These are phyloP conservation scores for Agrocybe pediades DNA, from an alignment of 768 basidiomycete species.

Conservation along the genomic window DNA sequence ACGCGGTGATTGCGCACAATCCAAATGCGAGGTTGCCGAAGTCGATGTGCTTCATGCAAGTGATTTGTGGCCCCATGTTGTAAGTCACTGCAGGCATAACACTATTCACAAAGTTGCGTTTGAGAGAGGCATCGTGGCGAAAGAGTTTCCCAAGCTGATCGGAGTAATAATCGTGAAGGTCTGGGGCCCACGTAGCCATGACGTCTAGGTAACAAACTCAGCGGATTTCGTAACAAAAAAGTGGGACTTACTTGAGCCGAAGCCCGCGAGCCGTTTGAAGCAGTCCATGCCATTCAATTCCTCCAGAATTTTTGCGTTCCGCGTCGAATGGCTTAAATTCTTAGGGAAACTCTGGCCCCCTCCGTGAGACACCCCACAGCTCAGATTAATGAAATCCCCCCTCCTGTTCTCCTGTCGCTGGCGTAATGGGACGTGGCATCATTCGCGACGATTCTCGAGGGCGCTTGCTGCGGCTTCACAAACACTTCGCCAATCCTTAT, in stretches of 20 bases:
- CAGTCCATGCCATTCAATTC: neutral
- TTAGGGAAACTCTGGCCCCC: conserved; percentile 9
- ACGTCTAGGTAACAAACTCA: neutral
- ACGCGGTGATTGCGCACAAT: conserved; percentile 3
- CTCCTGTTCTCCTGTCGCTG: neutral
- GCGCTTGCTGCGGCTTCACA: neutral
- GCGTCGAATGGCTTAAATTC: conserved; percentile 1
- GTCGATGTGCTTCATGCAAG: conserved; percentile 5
- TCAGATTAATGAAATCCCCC: conserved; percentile 5
- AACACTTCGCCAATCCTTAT: neutral
- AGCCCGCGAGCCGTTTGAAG: conserved; percentile 9
- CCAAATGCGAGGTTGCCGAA: conserved; percentile 7
- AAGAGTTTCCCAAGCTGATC: neutral
- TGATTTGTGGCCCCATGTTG: conserved; percentile 5
- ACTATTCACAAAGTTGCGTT: neutral
- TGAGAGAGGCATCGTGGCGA: neutral
- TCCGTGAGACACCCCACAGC: conserved; percentile 13
- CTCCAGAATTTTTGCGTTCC: neutral
- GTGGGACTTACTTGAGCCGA: conserved; percentile 11
- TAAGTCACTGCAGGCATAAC: neutral
- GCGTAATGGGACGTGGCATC: neutral
- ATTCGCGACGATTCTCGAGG: neutral
- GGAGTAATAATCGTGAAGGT: conserved; percentile 1
- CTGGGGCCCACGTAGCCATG: conserved; percentile 4
- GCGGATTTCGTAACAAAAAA: neutral